Percentiles rank a stretch among this genome's conserved stretches.
Evolutionary conservation across 495 filamentous ascomycete genomes (phyloP).

Genomic region (Tuber brumale): DNA sequence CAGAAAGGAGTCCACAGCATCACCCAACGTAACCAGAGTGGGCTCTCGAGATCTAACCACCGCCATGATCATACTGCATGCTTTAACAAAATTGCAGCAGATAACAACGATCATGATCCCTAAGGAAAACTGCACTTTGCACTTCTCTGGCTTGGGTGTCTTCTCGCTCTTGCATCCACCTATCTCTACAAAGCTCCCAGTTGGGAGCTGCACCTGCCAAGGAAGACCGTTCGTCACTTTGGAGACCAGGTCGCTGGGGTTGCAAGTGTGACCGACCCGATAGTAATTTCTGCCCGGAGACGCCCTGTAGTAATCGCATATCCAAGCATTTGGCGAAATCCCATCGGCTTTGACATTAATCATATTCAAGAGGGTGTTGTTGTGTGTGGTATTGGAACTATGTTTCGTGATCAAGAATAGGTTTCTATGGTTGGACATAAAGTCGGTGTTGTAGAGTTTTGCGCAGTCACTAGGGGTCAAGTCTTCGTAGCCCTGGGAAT

Average conservation of each 20-base stretch:
- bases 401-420: background rate
- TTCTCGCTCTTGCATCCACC: slow-evolving; percentile 7
- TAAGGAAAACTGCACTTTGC: slow-evolving; percentile 41
- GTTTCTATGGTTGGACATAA: background rate
- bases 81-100: slow-evolving; percentile 42
- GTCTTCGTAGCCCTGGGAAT: background rate
- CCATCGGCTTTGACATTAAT: background rate
- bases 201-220: background rate
- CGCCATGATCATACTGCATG: slow-evolving; percentile 37
- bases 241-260: too few relatives aligned
- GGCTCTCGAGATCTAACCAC: slow-evolving; percentile 29
- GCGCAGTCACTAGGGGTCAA: background rate
- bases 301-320: background rate
- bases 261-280: background rate
- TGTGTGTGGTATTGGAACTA: background rate
- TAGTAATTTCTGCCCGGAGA: background rate
- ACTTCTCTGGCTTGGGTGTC: background rate
- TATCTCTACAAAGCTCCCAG: background rate
- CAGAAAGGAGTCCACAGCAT: slow-evolving; percentile 50
- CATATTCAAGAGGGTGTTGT: background rate
- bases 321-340: background rate
- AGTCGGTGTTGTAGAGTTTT: background rate
- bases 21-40: slow-evolving; percentile 50
- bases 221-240: background rate
- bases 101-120: slow-evolving; percentile 45